Conservation (phyloP, 306 rosid species). For the Fragaria vesca region DNA sequence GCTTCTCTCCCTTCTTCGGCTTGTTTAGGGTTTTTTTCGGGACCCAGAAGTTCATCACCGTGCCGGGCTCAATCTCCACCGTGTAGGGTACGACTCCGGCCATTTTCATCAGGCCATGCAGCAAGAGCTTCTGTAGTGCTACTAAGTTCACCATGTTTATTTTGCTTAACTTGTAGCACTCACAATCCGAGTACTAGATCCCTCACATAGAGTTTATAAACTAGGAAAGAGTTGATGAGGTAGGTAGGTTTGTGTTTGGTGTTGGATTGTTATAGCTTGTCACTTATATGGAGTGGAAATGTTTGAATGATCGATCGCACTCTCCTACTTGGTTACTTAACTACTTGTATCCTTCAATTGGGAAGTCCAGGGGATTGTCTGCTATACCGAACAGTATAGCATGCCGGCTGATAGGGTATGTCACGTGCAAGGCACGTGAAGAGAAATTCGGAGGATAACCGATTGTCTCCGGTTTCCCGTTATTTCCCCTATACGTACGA, state of each 20-base stretch:
- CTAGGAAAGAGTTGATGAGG: background rate
- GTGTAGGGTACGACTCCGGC: conserved; percentile 70
- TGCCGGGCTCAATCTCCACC: conserved; percentile 75
- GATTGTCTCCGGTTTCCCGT: no score
- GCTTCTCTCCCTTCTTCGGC: conserved; percentile 41
- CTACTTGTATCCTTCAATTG: background rate
- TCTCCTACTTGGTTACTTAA: background rate
- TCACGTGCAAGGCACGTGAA: no score
- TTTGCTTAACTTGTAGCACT: background rate
- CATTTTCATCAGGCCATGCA: conserved; percentile 76
- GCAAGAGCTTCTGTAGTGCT: conserved; percentile 60
- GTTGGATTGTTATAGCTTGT: conserved; percentile 33
- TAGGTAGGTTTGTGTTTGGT: conserved; percentile 36
- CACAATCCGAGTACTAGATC: background rate
- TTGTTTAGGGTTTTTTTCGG: conserved; percentile 55
- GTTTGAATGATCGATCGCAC: no score
- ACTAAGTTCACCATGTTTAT: conserved; percentile 77
- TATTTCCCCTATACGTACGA: no score
- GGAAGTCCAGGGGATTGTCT: background rate
- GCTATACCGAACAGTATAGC: no score
- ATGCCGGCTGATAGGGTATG: no score
- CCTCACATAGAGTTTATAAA: background rate
- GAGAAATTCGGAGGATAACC: no score
- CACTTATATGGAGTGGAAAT: background rate
- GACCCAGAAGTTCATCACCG: conserved; percentile 78